Base-by-base conservation (phyloP, 331 rosid species). In the Prunus yedoensis region DNA sequence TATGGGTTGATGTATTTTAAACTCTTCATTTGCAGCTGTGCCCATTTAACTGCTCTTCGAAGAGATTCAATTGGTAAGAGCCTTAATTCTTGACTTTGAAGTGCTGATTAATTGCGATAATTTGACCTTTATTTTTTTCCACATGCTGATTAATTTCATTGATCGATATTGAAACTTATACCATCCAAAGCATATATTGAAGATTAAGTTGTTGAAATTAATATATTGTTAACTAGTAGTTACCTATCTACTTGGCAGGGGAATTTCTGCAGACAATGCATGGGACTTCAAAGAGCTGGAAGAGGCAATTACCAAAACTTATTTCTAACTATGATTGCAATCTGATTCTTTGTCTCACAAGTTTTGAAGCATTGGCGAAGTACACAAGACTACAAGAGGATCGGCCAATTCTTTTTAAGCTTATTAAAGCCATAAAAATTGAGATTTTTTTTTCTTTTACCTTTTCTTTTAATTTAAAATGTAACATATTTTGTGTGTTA, bases 261-360 rank as follows among this genome's bases (percentile, higher is more conserved):
- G 78, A 91, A 89, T 90, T 84, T 84, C 88, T 65, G 96, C 93
- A 5, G 97, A 94, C 78, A 90, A 89, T 83, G 97, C 99, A 59
- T 94, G 96, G 99, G 97, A 92, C 32, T 94, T 90, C 84, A 78
- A 83, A 74, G 99, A 92, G 79, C 87, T 94, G 69, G 96, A 94
- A 82, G 97, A 89, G 58, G 86, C 96, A 46, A 79, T 94, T 35
- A 82, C 88, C 81, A 92, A 87, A 81, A 81, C 32, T 59, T 94
- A 90, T 72, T 89, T 94, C 79, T 94, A 82, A 80, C 67, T 52
- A 78, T 27, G n/a, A 49, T 49, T 32, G 54, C 10, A 66, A 54
- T 43, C 58, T 62, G 20, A 43, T 62, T 18, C 49, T 35, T 43
- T 45, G 35, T 16, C 69, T 65, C 60, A 43, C 18, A n/a, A 63